These are phyloP conservation scores for Samsoniella hepiali DNA, from an alignment of 2,329 filamentous ascomycete genomes.

Conservation along the genomic window DNA sequence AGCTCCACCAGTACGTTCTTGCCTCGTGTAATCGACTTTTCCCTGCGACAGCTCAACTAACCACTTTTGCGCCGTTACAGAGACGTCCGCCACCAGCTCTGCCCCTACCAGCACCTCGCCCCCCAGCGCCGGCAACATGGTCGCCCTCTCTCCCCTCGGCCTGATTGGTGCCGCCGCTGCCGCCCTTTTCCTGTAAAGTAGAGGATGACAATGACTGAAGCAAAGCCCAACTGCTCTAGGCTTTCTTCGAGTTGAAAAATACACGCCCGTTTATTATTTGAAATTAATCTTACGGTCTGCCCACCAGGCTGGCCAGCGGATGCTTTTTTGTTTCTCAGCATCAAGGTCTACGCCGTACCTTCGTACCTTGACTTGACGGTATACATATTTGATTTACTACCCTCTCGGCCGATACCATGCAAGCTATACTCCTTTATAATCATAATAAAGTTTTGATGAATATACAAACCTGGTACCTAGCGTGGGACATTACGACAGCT, in stretches of 20 bases:
- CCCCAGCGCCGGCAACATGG: constrained; percentile 8
- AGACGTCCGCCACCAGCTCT: background rate
- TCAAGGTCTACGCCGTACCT: background rate
- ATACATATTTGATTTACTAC: background rate
- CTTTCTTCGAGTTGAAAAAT: background rate
- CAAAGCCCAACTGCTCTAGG: background rate
- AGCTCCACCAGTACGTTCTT: constrained; percentile 3
- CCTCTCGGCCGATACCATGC: background rate
- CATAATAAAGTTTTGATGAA: constrained; percentile 1
- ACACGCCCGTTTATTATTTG: background rate
- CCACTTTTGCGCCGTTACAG: background rate
- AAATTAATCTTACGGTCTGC: background rate
- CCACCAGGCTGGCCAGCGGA: background rate
- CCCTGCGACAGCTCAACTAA: background rate
- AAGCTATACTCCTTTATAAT: constrained; percentile 2
- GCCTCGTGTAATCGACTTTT: background rate
- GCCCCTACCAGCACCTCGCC: background rate
- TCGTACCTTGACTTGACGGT: background rate
- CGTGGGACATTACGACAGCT: too few species aligned
- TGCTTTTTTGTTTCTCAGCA: background rate
- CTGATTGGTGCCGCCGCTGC: constrained; percentile 10
- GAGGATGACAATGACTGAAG: background rate
- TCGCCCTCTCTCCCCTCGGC: constrained; percentile 11
- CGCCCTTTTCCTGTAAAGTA: constrained; percentile 13
- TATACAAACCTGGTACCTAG: too few species aligned